Base-by-base conservation (phyloP, 345 rosid species). In the Citrus mangshanensis region DNA sequence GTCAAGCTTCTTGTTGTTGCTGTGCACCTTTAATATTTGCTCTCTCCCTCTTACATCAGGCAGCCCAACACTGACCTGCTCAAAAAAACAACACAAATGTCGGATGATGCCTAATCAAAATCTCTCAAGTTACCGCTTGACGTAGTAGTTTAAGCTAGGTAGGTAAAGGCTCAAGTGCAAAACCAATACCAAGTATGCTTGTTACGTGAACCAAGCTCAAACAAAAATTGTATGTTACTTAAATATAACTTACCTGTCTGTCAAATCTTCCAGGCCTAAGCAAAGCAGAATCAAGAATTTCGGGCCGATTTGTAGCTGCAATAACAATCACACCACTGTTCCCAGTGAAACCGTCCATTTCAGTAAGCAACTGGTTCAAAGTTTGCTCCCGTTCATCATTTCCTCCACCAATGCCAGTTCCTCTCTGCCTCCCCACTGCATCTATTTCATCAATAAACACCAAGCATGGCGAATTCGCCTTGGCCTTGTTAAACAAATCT, bases 361-460 rank as follows among this genome's bases (percentile, higher is more conserved):
- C 96, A 13, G 93, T 89, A 19, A 93, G 88, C 84, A 93, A 81
- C 78, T 93, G 93, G 78, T 93, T 93, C n/a, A 91, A 78, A 18
- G 98, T 93, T 66, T 90, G 96, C 77, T 93, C 98, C 84, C 94
- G 86, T 70, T 91, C 94, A 83, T 93, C 95, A 81, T 93, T 93
- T 75, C 95, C 95, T 74, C 97, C 96, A 55, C 98, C 98, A 73
- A 91, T 85, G 22, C 97, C 92, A 8, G 98, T 89, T 28, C 95
- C 95, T 85, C 95, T 88, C 69, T 87, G 85, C 81, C 97, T 93
- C 60, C 93, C 97, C 5, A 92, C 91, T 12, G 93, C 93, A 86
- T 93, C 98, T 27, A 91, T 92, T 83, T 93, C 98, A 81, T 93
- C 97, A 72, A 92, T 92, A 75, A 93, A 90, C 16, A 92, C 89